phyloP scores from a whole-genome alignment of 108 stramenopile species.

The Pseudonitzschia delicatissima region DNA sequence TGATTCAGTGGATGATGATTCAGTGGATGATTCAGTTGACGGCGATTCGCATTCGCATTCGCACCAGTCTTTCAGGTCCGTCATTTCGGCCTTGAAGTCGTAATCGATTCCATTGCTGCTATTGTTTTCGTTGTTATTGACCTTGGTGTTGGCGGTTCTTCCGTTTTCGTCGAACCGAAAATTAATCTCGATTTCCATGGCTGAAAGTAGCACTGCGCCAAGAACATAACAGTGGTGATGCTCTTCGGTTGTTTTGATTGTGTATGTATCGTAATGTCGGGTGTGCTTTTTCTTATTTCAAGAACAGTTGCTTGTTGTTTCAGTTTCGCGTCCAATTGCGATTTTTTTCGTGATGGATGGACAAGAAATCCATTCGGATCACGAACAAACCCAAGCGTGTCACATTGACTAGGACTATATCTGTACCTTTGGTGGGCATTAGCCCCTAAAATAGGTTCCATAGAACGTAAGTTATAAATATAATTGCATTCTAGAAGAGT shows the following conservation, averaged over 20 bases:
- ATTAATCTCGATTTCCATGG: slow-evolving; percentile 59
- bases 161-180: slow-evolving; percentile 67
- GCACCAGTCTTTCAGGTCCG: slow-evolving; percentile 20
- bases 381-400: too few relatives aligned
- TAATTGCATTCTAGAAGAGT: too few relatives aligned
- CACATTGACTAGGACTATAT: background rate
- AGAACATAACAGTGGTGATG: too few relatives aligned
- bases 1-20: background rate
- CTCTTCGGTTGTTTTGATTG: too few relatives aligned
- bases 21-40: background rate
- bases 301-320: too few relatives aligned
- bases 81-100: slow-evolving; percentile 39
- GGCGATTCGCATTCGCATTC: too few relatives aligned
- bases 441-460: too few relatives aligned
- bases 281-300: background rate
- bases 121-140: background rate
- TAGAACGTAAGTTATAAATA: too few relatives aligned
- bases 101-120: slow-evolving; percentile 32
- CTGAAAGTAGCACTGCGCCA: too few relatives aligned
- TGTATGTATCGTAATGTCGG: background rate
- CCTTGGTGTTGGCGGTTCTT: slow-evolving; percentile 38
- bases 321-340: too few relatives aligned
- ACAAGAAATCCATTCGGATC: too few relatives aligned
- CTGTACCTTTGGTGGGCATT: background rate
- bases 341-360: too few relatives aligned